Evolutionary conservation across 2,329 filamentous ascomycete species (phyloP), one percentile per base, ranked within the genome.

Genomic region (Colletotrichum tofieldiae): DNA sequence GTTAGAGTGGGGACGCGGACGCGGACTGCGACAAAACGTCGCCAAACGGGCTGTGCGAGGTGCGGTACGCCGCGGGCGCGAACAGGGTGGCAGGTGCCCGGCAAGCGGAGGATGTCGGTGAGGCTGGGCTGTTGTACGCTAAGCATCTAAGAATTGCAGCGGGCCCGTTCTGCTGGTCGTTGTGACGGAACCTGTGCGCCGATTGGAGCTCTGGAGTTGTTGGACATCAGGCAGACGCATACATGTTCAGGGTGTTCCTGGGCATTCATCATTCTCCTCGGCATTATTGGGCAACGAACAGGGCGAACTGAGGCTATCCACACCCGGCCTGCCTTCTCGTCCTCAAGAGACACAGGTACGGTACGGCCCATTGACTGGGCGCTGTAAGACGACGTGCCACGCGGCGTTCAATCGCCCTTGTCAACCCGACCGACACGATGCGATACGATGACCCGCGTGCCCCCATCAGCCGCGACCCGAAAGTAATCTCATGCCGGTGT

Each of bases 11-110:
- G 37, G 49, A 45, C 51, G 26, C 37, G 51, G 37, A 41, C 23
- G 52, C 18, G 63, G 7, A 35, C 23, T 45, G 37, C 26, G 47
- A 62, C 47, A 52, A 63, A 62, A 67, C 49, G 64, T 61, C 56
- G 56, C 32, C 39, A 61, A 26, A 35, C 55, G 65, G 69, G 59
- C 69, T 72, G 69, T 72, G 59, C 69, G 39, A 60, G 37, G 52
- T 43, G 43, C 37, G 52, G 69, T 39, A 72, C 63, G 69, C 58
- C 65, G 58, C 64, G 68, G 45, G 55, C 67, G 54, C 18, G 29
- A 23, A 29, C 29, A 32, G 32, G 18, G 54, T 66, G 67, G 62
- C 67, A 66, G 66, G 59, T 68, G 67, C 62, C n/a, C 51, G 41
- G 60, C 20, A 8, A 49, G 51, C 56, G 51, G 58, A 64, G 62